These are phyloP conservation scores for Lathyrus oleraceus DNA, from an alignment of 306 rosid species.

Conservation along the genomic window DNA sequence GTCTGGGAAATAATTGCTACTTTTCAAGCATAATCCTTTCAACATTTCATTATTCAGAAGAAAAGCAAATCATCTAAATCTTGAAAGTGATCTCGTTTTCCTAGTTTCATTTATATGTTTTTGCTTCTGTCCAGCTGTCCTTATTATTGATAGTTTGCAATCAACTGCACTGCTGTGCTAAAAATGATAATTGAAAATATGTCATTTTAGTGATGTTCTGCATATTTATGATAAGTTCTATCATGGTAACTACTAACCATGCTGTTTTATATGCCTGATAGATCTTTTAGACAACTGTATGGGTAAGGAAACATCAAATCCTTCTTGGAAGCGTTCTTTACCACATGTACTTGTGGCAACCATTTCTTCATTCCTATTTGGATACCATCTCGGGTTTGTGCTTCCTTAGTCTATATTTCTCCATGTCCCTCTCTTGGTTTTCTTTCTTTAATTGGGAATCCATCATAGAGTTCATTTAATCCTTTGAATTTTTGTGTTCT, in stretches of 20 bases:
- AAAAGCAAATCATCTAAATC: constrained; percentile 15
- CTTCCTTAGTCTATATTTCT: constrained; percentile 38
- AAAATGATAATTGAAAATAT: constrained; percentile 28
- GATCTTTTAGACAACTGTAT: constrained; percentile 53
- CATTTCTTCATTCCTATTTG: constrained; percentile 78
- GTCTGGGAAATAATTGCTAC: constrained; percentile 11
- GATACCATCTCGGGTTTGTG: constrained; percentile 92
- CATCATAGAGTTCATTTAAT: constrained; percentile 14
- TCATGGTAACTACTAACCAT: constrained; percentile 30
- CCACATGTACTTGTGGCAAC: constrained; percentile 88
- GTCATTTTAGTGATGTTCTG: constrained; percentile 3
- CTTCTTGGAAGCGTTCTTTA: constrained; percentile 84
- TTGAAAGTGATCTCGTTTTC: constrained; percentile 15
- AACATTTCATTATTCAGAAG: background rate
- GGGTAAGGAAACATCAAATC: constrained; percentile 59
- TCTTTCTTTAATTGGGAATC: constrained; percentile 20
- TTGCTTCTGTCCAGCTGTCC: constrained; percentile 10
- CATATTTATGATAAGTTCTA: constrained; percentile 22
- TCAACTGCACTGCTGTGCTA: constrained; percentile 15
- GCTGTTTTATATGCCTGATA: constrained; percentile 40
- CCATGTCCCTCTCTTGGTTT: constrained; percentile 20
- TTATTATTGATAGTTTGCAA: constrained; percentile 14
- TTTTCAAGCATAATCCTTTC: constrained; percentile 14
- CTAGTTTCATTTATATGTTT: background rate
- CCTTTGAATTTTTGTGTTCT: constrained; percentile 33